These are phyloP conservation scores for Pisolithus thermaeus DNA, from an alignment of 1,284 basidiomycete species.

Conservation along the genomic window DNA sequence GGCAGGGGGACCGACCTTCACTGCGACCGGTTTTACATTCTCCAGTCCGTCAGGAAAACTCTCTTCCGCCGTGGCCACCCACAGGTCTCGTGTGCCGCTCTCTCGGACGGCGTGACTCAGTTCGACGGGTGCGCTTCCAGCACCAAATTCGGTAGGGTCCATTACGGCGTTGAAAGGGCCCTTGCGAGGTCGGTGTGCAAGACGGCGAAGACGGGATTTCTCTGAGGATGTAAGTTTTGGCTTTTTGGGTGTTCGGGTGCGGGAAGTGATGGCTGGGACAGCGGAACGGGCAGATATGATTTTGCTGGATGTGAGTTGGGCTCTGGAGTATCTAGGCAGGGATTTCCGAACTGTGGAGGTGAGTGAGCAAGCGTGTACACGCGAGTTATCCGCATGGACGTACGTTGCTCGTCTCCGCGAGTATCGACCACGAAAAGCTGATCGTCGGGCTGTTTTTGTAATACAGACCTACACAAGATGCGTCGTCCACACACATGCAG, in stretches of 20 bases:
- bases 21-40: too few relatives aligned
- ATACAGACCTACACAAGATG: conserved; percentile 37
- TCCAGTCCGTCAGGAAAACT: too few relatives aligned
- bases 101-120: conserved; percentile 61
- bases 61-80: conserved; percentile 33
- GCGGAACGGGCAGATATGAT: conserved; percentile 82
- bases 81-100: conserved; percentile 74
- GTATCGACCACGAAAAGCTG: conserved; percentile 79
- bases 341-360: conserved; percentile 46
- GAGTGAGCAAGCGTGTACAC: neutral
- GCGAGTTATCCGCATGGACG: conserved; percentile 15
- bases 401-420: conserved; percentile 73
- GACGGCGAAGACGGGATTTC: conserved; percentile 68
- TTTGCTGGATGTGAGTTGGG: conserved; percentile 69
- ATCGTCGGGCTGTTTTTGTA: conserved; percentile 62
- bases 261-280: conserved; percentile 74
- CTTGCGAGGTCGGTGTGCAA: conserved; percentile 62
- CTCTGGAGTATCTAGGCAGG: conserved; percentile 49
- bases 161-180: conserved; percentile 68
- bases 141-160: conserved; percentile 57
- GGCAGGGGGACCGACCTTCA: too few relatives aligned
- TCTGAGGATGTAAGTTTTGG: conserved; percentile 51
- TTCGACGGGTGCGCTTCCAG: conserved; percentile 56
- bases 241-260: conserved; percentile 25
- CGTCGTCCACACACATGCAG: conserved; percentile 5